Conservation (phyloP, 257 asterid species). For the Solanum verrucosum region DNA sequence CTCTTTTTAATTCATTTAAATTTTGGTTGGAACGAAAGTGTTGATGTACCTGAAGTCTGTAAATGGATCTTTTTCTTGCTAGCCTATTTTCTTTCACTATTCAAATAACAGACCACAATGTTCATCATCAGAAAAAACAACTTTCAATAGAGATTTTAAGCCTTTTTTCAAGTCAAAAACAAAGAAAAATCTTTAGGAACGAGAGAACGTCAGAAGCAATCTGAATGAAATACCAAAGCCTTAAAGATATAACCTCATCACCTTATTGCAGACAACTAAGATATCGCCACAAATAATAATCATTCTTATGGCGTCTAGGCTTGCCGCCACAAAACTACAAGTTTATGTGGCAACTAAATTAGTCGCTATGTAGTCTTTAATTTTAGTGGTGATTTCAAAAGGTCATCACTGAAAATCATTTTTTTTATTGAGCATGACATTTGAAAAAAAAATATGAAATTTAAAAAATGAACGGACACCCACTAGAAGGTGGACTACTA, state of each 20-base stretch:
- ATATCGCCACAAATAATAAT: background rate
- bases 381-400: too few species aligned
- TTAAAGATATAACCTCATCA: background rate
- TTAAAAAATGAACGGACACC: background rate
- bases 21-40: background rate
- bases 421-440: background rate
- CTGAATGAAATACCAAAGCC: background rate
- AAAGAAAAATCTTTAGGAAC: background rate
- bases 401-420: too few species aligned
- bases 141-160: constrained; percentile 54
- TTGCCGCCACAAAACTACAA: background rate
- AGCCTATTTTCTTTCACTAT: constrained; percentile 99
- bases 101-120: constrained; percentile 63
- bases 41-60: constrained; percentile 78
- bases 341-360: background rate
- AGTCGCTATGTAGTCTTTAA: background rate
- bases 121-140: constrained; percentile 47
- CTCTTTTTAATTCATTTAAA: background rate
- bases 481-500: background rate
- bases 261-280: background rate
- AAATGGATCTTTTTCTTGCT: constrained; percentile 97
- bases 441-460: background rate
- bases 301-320: background rate
- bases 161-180: too few species aligned
- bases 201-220: background rate